These are phyloP conservation scores for Pilatotrama ljubarskyi DNA, from an alignment of 768 basidiomycete genomes.

Conservation along the genomic window DNA sequence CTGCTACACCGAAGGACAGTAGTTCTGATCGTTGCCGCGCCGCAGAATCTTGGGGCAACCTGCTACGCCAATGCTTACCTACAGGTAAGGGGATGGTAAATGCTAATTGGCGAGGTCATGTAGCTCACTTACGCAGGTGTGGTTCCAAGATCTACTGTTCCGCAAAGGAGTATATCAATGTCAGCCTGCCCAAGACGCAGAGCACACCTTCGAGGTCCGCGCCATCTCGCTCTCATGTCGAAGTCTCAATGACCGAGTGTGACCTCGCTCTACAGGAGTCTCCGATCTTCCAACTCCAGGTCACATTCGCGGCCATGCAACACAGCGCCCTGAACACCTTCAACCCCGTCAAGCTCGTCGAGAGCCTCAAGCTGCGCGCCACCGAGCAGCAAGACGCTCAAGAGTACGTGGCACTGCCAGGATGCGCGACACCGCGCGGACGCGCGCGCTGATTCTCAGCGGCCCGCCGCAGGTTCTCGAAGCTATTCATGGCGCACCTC, in stretches of 20 bases:
- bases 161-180: conserved; percentile 82
- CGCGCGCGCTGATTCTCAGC: too few species aligned
- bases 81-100: conserved; percentile 53
- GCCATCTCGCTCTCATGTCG: too few species aligned
- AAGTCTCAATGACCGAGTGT: too few species aligned
- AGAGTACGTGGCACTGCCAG: conserved; percentile 58
- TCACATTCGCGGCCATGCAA: conserved; percentile 85
- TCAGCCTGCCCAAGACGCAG: conserved; percentile 52
- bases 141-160: conserved; percentile 87
- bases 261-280: conserved; percentile 53
- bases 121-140: conserved; percentile 58
- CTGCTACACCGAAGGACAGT: not conserved
- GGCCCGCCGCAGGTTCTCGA: conserved; percentile 69
- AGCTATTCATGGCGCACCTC: conserved; percentile 89
- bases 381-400: conserved; percentile 96
- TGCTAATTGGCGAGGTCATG: not conserved
- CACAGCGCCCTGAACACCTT: conserved; percentile 66
- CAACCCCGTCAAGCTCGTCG: conserved; percentile 83
- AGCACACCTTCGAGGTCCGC: conserved; percentile 43
- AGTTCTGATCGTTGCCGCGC: not conserved
- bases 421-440: not conserved
- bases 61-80: conserved; percentile 97
- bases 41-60: conserved; percentile 91
- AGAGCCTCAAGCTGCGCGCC: conserved; percentile 77
- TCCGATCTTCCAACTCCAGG: conserved; percentile 76